Evolutionary conservation across 331 rosid genomes (phyloP).

Genomic region (Saraca asoca): DNA sequence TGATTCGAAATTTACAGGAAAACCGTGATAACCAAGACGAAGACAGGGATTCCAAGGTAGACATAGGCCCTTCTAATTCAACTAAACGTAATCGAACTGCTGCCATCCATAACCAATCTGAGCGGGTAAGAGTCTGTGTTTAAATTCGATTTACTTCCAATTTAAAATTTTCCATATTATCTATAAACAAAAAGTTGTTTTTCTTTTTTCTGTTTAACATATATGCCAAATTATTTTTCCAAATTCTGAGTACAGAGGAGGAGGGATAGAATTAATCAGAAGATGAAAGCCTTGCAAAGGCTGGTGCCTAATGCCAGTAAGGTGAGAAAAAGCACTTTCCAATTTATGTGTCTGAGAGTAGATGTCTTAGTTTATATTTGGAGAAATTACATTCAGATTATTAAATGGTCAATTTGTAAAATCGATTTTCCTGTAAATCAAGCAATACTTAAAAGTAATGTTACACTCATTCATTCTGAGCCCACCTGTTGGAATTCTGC

Average conservation of each 20-base stretch:
- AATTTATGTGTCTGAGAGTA: too few species aligned
- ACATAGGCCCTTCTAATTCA: slow-evolving; percentile 43
- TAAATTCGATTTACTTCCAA: too few species aligned
- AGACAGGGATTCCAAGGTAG: slow-evolving; percentile 50
- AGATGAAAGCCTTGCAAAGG: slow-evolving; percentile 71
- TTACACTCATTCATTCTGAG: too few species aligned
- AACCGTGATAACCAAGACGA: slow-evolving; percentile 40
- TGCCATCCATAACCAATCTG: slow-evolving; percentile 69
- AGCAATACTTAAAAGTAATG: too few species aligned
- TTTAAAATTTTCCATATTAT: too few species aligned
- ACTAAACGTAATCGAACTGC: slow-evolving; percentile 58
- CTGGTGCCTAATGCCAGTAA: slow-evolving; percentile 80
- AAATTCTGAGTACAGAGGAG: slow-evolving; percentile 46
- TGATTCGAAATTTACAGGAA: slow-evolving; percentile 34
- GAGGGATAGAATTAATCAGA: slow-evolving; percentile 74
- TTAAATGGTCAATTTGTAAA: not conserved
- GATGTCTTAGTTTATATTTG: too few species aligned
- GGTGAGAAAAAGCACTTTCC: slow-evolving; percentile 41
- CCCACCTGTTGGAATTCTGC: too few species aligned
- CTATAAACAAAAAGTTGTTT: not conserved
- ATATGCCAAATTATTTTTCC: not conserved
- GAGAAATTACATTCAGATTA: too few species aligned
- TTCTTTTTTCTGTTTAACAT: not conserved
- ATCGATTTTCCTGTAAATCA: too few species aligned
- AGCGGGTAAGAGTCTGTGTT: slow-evolving; percentile 47